A percentile compares a stretch with the other conserved stretches of the same genome.
Conservation (phyloP, 352 stramenopile genomes). For the Phytophthora macrochlamydospora region DNA sequence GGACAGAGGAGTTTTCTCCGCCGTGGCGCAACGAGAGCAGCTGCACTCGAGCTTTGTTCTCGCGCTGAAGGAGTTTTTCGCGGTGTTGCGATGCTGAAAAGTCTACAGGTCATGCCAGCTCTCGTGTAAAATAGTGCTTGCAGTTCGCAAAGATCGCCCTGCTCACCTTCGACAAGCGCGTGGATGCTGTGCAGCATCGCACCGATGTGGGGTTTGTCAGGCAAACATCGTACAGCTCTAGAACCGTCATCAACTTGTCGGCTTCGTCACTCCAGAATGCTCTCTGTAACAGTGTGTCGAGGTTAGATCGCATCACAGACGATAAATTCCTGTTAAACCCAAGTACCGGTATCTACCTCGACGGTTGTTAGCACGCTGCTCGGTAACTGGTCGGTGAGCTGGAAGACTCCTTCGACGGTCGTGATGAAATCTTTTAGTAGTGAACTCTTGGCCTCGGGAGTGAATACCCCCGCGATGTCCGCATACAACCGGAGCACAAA, state of each 20-base stretch:
- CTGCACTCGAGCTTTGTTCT: slow-evolving; percentile 14
- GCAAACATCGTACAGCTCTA: slow-evolving; percentile 61
- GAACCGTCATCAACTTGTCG: slow-evolving; percentile 38
- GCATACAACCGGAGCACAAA: slow-evolving; percentile 69
- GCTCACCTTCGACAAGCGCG: slow-evolving; percentile 46
- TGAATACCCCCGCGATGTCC: slow-evolving; percentile 48
- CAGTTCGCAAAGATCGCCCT: background rate
- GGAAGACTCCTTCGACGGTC: slow-evolving; percentile 47
- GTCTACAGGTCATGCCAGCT: background rate
- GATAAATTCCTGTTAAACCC: background rate
- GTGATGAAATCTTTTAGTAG: slow-evolving; percentile 51
- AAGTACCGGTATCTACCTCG: slow-evolving; percentile 19
- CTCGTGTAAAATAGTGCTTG: background rate
- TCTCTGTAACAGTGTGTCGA: slow-evolving; percentile 34
- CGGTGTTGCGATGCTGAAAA: slow-evolving; percentile 16
- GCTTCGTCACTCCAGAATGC: slow-evolving; percentile 46
- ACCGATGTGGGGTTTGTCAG: slow-evolving; percentile 62
- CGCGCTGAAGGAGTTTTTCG: slow-evolving; percentile 21
- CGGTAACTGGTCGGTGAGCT: slow-evolving; percentile 35
- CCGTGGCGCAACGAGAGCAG: slow-evolving; percentile 8
- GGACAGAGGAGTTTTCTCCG: slow-evolving; percentile 4
- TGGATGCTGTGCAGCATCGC: slow-evolving; percentile 64
- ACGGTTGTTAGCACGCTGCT: slow-evolving; percentile 17
- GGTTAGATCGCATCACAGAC: background rate
- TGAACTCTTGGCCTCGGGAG: slow-evolving; percentile 42